Evolutionary conservation across 192 early-diverging fungal species (phyloP).

Genomic region (Coemansia guatemalensis): DNA sequence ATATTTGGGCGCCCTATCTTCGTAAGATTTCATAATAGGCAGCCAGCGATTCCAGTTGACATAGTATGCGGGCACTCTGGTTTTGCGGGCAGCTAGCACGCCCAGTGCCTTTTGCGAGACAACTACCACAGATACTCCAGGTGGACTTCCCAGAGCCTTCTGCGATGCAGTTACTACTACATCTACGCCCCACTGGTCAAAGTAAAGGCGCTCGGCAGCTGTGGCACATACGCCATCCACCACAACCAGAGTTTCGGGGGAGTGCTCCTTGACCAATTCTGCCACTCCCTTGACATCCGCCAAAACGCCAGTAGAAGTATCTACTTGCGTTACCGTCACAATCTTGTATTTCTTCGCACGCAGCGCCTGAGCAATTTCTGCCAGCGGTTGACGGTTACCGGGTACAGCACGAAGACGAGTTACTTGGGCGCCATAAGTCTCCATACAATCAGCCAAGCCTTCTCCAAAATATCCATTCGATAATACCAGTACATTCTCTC

Average conservation of each 20-base stretch:
- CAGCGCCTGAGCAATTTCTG: conserved; percentile 67
- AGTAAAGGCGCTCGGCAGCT: conserved; percentile 87
- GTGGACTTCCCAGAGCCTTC: conserved; percentile 93
- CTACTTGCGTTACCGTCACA: conserved; percentile 92
- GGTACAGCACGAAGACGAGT: conserved; percentile 67
- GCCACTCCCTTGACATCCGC: conserved; percentile 77
- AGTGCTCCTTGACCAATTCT: conserved; percentile 66
- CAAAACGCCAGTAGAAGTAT: conserved; percentile 94
- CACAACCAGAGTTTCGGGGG: conserved; percentile 85
- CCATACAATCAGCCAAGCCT: conserved; percentile 88
- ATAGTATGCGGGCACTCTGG: conserved; percentile 86
- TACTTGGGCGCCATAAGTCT: conserved; percentile 87
- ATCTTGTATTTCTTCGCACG: conserved; percentile 72
- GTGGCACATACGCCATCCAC: conserved; percentile 97
- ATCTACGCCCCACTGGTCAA: conserved; percentile 92
- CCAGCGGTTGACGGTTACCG: conserved; percentile 69
- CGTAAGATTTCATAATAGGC: conserved; percentile 96
- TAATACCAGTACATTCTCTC: conserved; percentile 84
- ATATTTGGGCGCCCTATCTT: conserved; percentile 86
- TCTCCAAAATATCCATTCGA: conserved; percentile 97
- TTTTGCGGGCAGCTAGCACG: conserved; percentile 59
- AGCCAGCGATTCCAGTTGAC: conserved; percentile 92
- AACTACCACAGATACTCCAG: conserved; percentile 88
- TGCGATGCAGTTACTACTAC: conserved; percentile 91
- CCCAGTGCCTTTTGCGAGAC: conserved; percentile 62